Percentiles rank a stretch among this genome's conserved stretches.
Conservation (phyloP, 345 rosid species). For the Leavenworthia alabamica region DNA sequence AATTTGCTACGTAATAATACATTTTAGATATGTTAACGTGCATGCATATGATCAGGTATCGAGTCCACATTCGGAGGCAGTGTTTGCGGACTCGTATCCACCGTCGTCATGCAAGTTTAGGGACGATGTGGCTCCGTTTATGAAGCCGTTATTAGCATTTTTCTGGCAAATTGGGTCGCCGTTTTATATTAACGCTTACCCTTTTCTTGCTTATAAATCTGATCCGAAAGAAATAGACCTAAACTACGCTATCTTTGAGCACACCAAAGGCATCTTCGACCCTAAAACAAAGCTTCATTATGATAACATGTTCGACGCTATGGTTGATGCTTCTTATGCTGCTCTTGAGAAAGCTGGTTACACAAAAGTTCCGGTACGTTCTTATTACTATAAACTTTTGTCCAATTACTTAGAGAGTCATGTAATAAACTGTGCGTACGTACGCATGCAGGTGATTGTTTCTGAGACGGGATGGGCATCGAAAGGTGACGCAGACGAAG, state of each 20-base stretch:
- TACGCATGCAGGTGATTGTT: slow-evolving; percentile 71
- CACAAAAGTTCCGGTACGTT: slow-evolving; percentile 38
- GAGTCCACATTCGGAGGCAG: slow-evolving; percentile 87
- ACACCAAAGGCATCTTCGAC: slow-evolving; percentile 53
- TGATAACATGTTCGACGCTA: slow-evolving; percentile 91
- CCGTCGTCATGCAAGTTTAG: slow-evolving; percentile 77
- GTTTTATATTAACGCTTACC: slow-evolving; percentile 83
- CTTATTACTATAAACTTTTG: background rate
- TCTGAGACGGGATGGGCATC: slow-evolving; percentile 98
- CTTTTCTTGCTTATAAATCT: slow-evolving; percentile 82
- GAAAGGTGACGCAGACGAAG: slow-evolving; percentile 61
- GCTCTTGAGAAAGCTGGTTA: slow-evolving; percentile 83
- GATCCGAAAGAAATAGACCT: slow-evolving; percentile 69
- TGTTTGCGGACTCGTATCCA: slow-evolving; percentile 69
- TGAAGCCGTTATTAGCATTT: slow-evolving; percentile 63
- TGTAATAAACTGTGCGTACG: no score
- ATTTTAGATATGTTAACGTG: no score
- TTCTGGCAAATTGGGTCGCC: slow-evolving; percentile 59
- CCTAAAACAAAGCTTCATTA: slow-evolving; percentile 71
- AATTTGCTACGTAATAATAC: no score
- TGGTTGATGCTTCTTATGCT: slow-evolving; percentile 80
- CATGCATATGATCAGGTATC: slow-evolving; percentile 46
- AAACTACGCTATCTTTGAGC: slow-evolving; percentile 69
- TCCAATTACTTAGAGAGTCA: no score
- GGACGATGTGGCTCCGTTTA: slow-evolving; percentile 56